Conservation (phyloP, 2,329 filamentous ascomycete genomes). For the Hypoxylon sp. region DNA sequence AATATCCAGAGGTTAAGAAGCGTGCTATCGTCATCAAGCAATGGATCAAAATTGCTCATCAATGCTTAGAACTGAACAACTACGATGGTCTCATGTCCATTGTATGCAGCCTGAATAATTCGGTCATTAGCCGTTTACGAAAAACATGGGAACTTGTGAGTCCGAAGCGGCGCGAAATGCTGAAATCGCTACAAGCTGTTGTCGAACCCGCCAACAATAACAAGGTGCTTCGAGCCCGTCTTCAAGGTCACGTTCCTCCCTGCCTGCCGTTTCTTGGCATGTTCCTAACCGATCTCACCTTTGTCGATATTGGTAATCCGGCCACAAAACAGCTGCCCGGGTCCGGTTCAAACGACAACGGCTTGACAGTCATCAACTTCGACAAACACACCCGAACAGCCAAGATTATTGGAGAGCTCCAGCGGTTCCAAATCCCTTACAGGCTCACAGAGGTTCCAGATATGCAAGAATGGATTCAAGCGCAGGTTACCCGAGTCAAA, state of each 20-base stretch:
- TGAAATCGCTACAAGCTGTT: conserved; percentile 85
- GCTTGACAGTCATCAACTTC: conserved; percentile 91
- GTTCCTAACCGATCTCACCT: conserved; percentile 95
- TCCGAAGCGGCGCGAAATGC: conserved; percentile 82
- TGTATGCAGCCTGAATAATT: conserved; percentile 92
- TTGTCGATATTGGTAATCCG: conserved; percentile 94
- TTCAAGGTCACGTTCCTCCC: conserved; percentile 89
- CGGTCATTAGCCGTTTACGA: conserved; percentile 88
- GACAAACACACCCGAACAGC: conserved; percentile 96
- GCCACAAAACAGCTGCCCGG: conserved; percentile 81
- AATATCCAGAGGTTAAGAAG: conserved; percentile 92
- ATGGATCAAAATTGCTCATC: conserved; percentile 95
- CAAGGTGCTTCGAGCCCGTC: conserved; percentile 83
- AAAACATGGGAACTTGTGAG: conserved; percentile 94
- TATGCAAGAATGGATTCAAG: conserved; percentile 92
- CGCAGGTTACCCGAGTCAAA: conserved; percentile 83
- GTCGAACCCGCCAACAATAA: conserved; percentile 94
- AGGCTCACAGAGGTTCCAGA: conserved; percentile 85
- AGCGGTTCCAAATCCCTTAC: conserved; percentile 96
- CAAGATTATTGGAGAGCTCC: conserved; percentile 94
- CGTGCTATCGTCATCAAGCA: conserved; percentile 93
- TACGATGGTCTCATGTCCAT: conserved; percentile 98
- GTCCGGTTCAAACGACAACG: conserved; percentile 70
- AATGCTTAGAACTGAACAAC: conserved; percentile 91
- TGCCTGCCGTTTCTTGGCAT: conserved; percentile 97